Evolutionary conservation across 2,329 filamentous ascomycete genomes (phyloP).

Genomic region (Phialophora verrucosa): DNA sequence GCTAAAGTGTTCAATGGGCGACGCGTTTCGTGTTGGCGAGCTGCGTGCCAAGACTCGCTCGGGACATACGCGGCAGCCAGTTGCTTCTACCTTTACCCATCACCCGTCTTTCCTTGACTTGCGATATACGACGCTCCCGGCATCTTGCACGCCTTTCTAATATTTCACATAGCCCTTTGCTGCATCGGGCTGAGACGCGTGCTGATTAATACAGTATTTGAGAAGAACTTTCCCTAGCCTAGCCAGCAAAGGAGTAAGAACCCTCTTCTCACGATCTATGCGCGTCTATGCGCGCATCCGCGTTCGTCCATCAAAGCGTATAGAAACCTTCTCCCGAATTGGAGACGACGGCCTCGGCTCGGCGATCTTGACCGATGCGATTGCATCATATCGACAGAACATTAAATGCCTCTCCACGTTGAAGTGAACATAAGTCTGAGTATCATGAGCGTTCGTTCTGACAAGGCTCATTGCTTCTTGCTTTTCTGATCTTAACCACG

Average conservation of each 20-base stretch:
- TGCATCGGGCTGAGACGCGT: conserved; percentile 5
- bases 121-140: neutral
- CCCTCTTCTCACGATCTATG: neutral
- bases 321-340: conserved; percentile 10
- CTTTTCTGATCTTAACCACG: neutral
- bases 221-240: neutral
- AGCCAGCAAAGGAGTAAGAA: neutral
- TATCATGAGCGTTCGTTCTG: neutral
- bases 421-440: neutral
- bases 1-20: neutral
- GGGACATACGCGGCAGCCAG: neutral
- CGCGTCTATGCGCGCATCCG: neutral
- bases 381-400: neutral
- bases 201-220: conserved; percentile 5
- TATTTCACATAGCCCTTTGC: neutral
- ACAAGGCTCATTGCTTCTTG: neutral
- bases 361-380: neutral
- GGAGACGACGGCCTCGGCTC: neutral
- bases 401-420: neutral
- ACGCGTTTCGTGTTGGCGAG: neutral
- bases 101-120: neutral
- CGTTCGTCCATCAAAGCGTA: neutral
- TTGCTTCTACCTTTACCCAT: neutral
- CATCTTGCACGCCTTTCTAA: neutral
- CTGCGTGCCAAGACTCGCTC: neutral